Evolutionary conservation across 2,329 filamentous ascomycete species (phyloP).

Genomic region (Aspergillus vadensis): DNA sequence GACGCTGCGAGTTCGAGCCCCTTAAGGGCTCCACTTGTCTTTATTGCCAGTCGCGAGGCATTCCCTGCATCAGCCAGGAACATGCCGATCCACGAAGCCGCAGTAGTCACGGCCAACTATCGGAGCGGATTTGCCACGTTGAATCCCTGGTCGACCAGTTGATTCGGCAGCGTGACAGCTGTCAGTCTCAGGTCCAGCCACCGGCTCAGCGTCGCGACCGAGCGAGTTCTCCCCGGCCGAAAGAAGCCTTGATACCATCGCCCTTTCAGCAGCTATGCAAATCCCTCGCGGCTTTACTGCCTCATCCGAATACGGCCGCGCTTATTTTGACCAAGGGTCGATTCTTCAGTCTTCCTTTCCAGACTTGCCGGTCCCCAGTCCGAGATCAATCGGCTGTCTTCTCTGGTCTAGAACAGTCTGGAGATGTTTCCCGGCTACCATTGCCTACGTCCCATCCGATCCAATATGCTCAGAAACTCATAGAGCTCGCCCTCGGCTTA

Average conservation of each 20-base stretch:
- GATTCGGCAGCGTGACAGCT: conserved; percentile 2
- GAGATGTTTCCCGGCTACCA: background rate
- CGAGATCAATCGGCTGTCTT: background rate
- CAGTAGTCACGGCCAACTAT: background rate
- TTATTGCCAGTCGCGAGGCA: background rate
- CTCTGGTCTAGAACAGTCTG: background rate
- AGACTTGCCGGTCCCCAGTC: background rate
- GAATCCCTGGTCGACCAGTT: background rate
- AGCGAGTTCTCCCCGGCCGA: background rate
- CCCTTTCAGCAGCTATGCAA: background rate
- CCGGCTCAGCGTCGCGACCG: too few relatives aligned
- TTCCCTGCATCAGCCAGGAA: conserved; percentile 8
- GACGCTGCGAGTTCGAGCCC: conserved; percentile 7
- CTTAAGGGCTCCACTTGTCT: background rate
- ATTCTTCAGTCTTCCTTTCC: background rate
- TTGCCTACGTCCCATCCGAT: background rate
- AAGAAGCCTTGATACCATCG: too few relatives aligned
- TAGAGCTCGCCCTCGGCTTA: conserved; percentile 5
- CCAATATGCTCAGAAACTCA: conserved; percentile 1
- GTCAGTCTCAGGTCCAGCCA: background rate
- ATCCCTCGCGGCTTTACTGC: background rate
- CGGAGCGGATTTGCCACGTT: background rate
- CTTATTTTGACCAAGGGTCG: background rate
- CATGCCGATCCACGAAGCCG: background rate
- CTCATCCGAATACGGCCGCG: background rate